A percentile compares a stretch with the other conserved stretches of the same genome.
These are phyloP conservation scores for Sporothrix humicola DNA, from an alignment of 2,329 filamentous ascomycete species.

Conservation along the genomic window DNA sequence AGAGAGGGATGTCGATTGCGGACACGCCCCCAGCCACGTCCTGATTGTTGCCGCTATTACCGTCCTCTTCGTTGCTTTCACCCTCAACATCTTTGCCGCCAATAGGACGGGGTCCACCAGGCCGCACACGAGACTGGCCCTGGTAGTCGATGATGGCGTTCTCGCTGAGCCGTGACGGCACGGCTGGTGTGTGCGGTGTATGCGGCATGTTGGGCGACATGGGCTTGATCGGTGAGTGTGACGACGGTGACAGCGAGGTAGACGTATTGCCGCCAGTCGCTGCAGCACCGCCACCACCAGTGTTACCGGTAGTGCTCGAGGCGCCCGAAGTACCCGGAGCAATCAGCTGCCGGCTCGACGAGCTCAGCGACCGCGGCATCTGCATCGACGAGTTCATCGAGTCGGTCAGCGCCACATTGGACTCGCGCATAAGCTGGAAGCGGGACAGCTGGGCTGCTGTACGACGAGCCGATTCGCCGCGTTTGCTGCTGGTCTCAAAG, in stretches of 20 bases:
- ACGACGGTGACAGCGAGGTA: slow-evolving; percentile 77
- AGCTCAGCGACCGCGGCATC: slow-evolving; percentile 80
- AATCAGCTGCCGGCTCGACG: slow-evolving; percentile 66
- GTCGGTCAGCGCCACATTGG: slow-evolving; percentile 85
- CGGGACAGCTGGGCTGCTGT: slow-evolving; percentile 81
- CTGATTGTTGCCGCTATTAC: slow-evolving; percentile 43
- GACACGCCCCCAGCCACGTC: slow-evolving; percentile 59
- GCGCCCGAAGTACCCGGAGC: slow-evolving; percentile 54
- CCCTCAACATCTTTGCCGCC: neutral
- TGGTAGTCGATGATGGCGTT: slow-evolving; percentile 80
- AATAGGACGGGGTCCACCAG: slow-evolving; percentile 24
- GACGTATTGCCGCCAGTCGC: slow-evolving; percentile 48
- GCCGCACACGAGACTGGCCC: slow-evolving; percentile 43
- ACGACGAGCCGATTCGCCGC: slow-evolving; percentile 73
- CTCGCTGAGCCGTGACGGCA: slow-evolving; percentile 90
- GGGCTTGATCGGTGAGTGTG: slow-evolving; percentile 85
- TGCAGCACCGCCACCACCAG: neutral
- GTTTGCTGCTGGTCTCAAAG: slow-evolving; percentile 71
- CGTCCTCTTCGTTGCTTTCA: slow-evolving; percentile 22
- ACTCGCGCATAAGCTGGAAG: slow-evolving; percentile 88
- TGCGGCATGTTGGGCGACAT: slow-evolving; percentile 90
- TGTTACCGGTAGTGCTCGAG: neutral
- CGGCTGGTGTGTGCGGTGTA: slow-evolving; percentile 91
- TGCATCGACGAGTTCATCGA: slow-evolving; percentile 91
- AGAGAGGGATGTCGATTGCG: slow-evolving; percentile 76